A percentile compares a stretch with the other conserved stretches of the same genome.
phyloP scores from a whole-genome alignment of 169 alveolate species.

The Eimeria maxima region DNA sequence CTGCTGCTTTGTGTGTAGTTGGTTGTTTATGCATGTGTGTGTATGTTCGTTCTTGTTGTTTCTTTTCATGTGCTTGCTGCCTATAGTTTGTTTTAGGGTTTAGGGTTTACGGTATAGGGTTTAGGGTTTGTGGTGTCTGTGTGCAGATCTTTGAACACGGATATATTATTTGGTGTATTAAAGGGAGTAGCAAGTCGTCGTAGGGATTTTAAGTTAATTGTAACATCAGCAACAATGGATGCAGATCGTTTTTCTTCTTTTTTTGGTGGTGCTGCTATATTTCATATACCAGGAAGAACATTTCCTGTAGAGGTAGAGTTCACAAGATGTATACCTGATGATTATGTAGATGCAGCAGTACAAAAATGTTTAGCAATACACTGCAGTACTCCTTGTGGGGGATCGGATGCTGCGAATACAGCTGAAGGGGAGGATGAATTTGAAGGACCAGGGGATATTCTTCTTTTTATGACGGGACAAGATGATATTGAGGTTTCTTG shows the following conservation, averaged over 20 bases:
- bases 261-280: constrained; percentile 99
- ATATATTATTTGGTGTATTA: constrained; percentile 99
- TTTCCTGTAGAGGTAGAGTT: constrained; percentile 98
- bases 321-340: constrained; percentile 96
- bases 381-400: constrained; percentile 90
- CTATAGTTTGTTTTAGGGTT: no score
- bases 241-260: constrained; percentile 98
- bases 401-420: not conserved
- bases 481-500: constrained; percentile 99
- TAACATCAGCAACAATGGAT: constrained; percentile 99
- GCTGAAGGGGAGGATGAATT: constrained; percentile 48
- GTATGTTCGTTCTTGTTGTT: not conserved
- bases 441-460: constrained; percentile 95
- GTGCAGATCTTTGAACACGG: constrained; percentile 97
- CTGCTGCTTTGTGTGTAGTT: no score
- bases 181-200: constrained; percentile 97
- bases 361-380: constrained; percentile 99
- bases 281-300: constrained; percentile 99
- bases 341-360: constrained; percentile 99
- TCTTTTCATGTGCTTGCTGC: not conserved
- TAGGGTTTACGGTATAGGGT: not conserved
- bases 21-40: not conserved
- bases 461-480: constrained; percentile 99
- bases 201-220: constrained; percentile 98
- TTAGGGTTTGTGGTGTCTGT: not conserved